Conservation (phyloP, 345 rosid genomes). For the Iberis pinnata region DNA sequence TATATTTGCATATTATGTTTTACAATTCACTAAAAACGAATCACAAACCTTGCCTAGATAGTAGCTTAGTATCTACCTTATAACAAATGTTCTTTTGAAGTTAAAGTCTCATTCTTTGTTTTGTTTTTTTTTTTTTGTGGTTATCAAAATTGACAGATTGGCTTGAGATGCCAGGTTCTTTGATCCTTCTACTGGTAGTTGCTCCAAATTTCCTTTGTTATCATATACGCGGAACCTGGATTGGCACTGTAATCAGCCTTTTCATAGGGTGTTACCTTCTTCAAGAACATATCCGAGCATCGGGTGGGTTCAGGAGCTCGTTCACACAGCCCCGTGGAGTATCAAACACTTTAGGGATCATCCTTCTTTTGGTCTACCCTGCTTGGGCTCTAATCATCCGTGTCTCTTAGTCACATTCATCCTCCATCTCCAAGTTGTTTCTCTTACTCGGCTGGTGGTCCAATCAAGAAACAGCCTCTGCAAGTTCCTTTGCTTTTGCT, state of each 20-base stretch:
- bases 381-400: slow-evolving; percentile 64
- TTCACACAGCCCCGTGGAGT: slow-evolving; percentile 69
- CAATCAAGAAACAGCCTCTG: no score
- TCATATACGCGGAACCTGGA: slow-evolving; percentile 46
- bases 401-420: slow-evolving; percentile 31
- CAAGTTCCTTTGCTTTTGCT: no score
- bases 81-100: not conserved
- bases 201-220: slow-evolving; percentile 54
- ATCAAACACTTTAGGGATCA: slow-evolving; percentile 76
- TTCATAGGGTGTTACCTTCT: slow-evolving; percentile 71
- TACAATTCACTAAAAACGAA: no score
- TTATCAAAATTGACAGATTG: slow-evolving; percentile 41
- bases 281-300: slow-evolving; percentile 87
- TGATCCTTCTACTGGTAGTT: slow-evolving; percentile 63
- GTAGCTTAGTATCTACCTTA: no score
- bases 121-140: no score
- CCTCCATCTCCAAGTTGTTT: slow-evolving; percentile 4
- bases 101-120: not conserved
- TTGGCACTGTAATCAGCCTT: slow-evolving; percentile 54
- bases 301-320: slow-evolving; percentile 86
- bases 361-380: slow-evolving; percentile 76
- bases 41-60: no score
- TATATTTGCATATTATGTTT: no score
- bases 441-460: no score
- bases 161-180: slow-evolving; percentile 72